Percentiles rank a stretch among this genome's conserved stretches.
Conservation (phyloP, 1,284 basidiomycete species). For the Lentinula novae-zelandiae region DNA sequence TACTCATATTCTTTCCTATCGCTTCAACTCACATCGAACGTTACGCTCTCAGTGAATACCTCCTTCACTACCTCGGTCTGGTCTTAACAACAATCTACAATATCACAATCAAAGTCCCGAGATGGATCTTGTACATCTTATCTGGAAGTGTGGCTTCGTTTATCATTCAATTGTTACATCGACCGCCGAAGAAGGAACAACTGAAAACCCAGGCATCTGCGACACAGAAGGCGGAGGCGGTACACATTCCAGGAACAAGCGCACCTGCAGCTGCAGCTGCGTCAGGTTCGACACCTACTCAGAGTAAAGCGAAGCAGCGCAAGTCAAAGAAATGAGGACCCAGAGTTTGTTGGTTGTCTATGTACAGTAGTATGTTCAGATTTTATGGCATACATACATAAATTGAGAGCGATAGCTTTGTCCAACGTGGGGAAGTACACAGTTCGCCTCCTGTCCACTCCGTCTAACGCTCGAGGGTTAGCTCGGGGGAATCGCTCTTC, state of each 20-base stretch:
- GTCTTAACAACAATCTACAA: slow-evolving; percentile 50
- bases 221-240: not conserved
- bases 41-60: slow-evolving; percentile 49
- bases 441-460: too few species aligned
- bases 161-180: slow-evolving; percentile 54
- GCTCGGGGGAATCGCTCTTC: too few species aligned
- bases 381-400: too few species aligned
- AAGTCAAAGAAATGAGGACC: slow-evolving; percentile 11
- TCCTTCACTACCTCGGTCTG: slow-evolving; percentile 59
- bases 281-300: not conserved
- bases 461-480: too few species aligned
- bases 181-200: slow-evolving; percentile 3
- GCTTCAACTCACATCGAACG: not conserved
- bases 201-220: not conserved
- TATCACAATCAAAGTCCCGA: slow-evolving; percentile 43
- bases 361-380: too few species aligned
- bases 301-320: slow-evolving; percentile 9
- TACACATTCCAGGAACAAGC: not conserved
- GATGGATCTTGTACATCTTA: slow-evolving; percentile 54
- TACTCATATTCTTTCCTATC: not conserved
- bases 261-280: not conserved
- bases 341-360: too few species aligned
- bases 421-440: too few species aligned
- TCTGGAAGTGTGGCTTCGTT: slow-evolving; percentile 59
- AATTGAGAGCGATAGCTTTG: too few species aligned